These are phyloP conservation scores for Thielaviopsis punctulata DNA, from an alignment of 2,329 filamentous ascomycete genomes.

Conservation along the genomic window DNA sequence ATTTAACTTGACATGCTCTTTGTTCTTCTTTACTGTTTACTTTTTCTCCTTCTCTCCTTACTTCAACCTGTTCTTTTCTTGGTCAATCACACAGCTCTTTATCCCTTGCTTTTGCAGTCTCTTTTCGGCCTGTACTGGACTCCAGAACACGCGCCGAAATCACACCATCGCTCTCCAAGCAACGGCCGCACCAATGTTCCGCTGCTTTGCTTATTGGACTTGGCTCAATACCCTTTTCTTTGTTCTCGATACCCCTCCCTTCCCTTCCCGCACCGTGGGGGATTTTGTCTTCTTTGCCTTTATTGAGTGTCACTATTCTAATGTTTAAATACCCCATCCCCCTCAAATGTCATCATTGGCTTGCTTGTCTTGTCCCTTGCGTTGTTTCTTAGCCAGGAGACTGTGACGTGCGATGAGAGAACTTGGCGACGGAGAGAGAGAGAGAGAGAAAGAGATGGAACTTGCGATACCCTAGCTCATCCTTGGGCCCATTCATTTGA, in stretches of 20 bases:
- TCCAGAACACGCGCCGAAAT: not conserved
- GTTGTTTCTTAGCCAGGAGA: not conserved
- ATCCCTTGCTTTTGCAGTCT: not conserved
- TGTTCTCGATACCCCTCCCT: not conserved
- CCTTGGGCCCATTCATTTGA: conserved; percentile 12
- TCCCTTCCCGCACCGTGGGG: not conserved
- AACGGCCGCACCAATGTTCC: not conserved
- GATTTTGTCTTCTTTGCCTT: too few relatives aligned
- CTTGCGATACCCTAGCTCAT: conserved; percentile 11
- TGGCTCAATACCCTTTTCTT: not conserved
- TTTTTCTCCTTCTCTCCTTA: not conserved
- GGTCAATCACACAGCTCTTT: not conserved
- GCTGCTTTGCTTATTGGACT: not conserved
- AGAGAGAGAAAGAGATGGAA: conserved; percentile 1
- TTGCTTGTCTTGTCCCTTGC: too few relatives aligned
- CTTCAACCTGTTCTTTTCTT: not conserved
- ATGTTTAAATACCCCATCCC: not conserved
- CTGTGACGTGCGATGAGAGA: not conserved
- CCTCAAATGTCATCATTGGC: not conserved
- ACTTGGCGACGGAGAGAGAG: not conserved
- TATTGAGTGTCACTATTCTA: not conserved
- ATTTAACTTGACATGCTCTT: too few relatives aligned
- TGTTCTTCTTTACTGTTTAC: conserved; percentile 7
- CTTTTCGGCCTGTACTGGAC: not conserved
- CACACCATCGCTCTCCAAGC: not conserved